Evolutionary conservation across 2,329 filamentous ascomycete species (phyloP), one percentile per base, ranked within the genome.

Genomic region (Clarireedia monteithiana): DNA sequence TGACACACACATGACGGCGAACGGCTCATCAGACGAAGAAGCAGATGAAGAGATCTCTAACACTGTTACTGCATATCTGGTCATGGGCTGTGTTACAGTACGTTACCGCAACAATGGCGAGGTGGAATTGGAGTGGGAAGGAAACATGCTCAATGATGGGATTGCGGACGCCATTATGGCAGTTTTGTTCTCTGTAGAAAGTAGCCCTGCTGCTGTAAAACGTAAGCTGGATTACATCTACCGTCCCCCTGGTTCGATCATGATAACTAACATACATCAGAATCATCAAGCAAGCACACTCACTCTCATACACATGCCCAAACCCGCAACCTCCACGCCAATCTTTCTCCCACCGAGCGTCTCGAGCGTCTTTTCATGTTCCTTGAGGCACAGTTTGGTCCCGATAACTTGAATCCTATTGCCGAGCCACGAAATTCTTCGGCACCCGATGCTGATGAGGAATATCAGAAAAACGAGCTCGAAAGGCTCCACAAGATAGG

Each of bases 131-230:
- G 91, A 96, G 72, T 99, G 94, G 94, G 92, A 97, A 70, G 94
- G 91, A 57, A 99, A 97, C 69, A 88, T 96, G 75, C 85, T 96
- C 67, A 99, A 97, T 70, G 94, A 99, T 68, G 89, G 91, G 59
- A 95, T 99, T 66, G 94, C 94, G n/a, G 94, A 99, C 72, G 91
- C 94, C 15, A 88, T 97, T 54, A 89, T 97, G 78, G 91, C 91
- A 0, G 90, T 96, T 2, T 79, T 99, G 10, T 84, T 96, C 64
- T 91, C 88, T 0, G 89, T 96, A 23, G 94, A 99, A 73, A 95
- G 87, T 71, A 95, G 89, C 53, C 94, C 92, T 5, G 94, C 94
- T 14, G 92, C 94, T 12, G 92, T 99, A 50, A 95, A 94, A 73
- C 88, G 90, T 88, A 77, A 73, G 80, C 73, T 39, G 50, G 34